Evolutionary conservation across 371 early-diverging fungal species (phyloP).

Genomic region (Blyttiomyces sp.): DNA sequence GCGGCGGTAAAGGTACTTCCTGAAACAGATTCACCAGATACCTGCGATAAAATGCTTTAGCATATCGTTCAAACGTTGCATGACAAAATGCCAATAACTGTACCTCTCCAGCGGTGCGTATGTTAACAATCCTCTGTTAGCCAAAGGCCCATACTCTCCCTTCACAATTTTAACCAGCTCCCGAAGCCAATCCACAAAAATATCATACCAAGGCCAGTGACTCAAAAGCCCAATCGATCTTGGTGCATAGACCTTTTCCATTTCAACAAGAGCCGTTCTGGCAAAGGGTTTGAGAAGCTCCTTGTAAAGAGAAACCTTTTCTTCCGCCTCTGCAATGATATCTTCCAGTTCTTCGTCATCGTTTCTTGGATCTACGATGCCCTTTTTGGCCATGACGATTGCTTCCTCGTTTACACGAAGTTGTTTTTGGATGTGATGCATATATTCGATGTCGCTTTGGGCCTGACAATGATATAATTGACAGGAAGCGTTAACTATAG

Average conservation of each 20-base stretch:
- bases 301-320: constrained; percentile 62
- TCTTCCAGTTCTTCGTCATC: constrained; percentile 14
- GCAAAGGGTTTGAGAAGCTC: constrained; percentile 67
- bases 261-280: constrained; percentile 49
- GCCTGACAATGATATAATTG: constrained; percentile 1
- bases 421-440: constrained; percentile 41
- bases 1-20: constrained; percentile 77
- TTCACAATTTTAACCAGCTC: constrained; percentile 59
- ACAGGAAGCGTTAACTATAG: no score
- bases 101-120: constrained; percentile 35
- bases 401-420: constrained; percentile 37
- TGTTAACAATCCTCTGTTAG: background rate
- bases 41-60: no score
- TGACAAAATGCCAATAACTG: no score
- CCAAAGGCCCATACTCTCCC: constrained; percentile 42
- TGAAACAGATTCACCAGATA: constrained; percentile 64
- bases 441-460: constrained; percentile 39
- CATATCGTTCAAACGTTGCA: no score
- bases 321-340: constrained; percentile 53
- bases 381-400: constrained; percentile 24
- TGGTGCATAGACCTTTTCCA: constrained; percentile 68
- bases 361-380: constrained; percentile 2
- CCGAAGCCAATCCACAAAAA: constrained; percentile 75
- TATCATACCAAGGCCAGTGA: constrained; percentile 68
- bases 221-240: constrained; percentile 68